Evolutionary conservation across 2,329 filamentous ascomycete genomes (phyloP).

Genomic region (Pyricularia grisea): DNA sequence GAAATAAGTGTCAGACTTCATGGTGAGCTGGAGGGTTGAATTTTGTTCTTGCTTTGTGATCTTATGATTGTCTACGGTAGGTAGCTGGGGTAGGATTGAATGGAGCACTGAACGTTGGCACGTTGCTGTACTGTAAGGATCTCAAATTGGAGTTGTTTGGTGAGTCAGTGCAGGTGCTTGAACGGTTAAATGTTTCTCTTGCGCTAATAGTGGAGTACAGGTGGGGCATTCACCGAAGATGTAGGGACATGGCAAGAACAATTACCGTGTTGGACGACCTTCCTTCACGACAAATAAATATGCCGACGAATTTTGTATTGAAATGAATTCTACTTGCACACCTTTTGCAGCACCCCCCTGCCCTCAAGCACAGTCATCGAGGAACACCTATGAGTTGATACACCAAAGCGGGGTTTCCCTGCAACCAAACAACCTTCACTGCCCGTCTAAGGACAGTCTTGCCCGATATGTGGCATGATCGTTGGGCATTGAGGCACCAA

Average conservation of each 20-base stretch:
- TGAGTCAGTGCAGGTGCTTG: no score
- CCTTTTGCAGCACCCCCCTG: neutral
- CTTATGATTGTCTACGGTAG: neutral
- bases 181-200: neutral
- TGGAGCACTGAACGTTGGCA: neutral
- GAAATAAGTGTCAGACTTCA: slow-evolving; percentile 31
- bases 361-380: neutral
- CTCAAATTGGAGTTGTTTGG: neutral
- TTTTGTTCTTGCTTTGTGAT: neutral
- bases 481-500: neutral
- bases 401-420: neutral
- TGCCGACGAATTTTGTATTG: no score
- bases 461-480: neutral
- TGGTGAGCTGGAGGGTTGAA: neutral
- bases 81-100: neutral
- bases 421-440: neutral
- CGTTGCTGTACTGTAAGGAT: neutral
- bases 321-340: neutral
- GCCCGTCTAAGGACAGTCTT: neutral
- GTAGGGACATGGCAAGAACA: neutral
- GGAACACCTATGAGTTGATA: neutral
- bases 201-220: neutral
- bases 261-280: neutral
- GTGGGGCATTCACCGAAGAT: neutral
- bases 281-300: no score